phyloP scores from a whole-genome alignment of 2,329 filamentous ascomycete species.

The Neofusicoccum parvum region DNA sequence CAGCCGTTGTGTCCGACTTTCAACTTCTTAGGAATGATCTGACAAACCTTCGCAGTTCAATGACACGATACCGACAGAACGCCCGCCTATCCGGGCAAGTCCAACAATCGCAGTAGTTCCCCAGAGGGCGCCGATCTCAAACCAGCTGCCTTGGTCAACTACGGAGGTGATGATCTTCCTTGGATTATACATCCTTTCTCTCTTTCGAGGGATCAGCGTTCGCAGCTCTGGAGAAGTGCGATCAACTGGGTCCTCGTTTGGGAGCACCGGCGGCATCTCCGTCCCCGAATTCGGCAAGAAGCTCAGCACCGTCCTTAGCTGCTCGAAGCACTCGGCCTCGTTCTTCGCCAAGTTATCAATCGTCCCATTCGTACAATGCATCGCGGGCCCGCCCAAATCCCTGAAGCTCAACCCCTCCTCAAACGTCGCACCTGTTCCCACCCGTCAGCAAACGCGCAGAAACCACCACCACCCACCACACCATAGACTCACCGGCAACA shows the following conservation, averaged over 20 bases:
- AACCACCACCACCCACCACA: background rate
- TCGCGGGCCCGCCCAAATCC: constrained; percentile 61
- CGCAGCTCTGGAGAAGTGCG: constrained; percentile 54
- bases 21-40: too few relatives aligned
- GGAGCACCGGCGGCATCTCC: constrained; percentile 54
- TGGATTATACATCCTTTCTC: constrained; percentile 63
- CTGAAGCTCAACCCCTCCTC: constrained; percentile 63
- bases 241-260: constrained; percentile 50
- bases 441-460: background rate
- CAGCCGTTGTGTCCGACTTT: background rate
- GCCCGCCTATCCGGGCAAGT: constrained; percentile 59
- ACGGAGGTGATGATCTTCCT: constrained; percentile 60
- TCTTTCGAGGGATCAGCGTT: constrained; percentile 59
- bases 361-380: constrained; percentile 67
- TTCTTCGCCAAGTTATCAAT: constrained; percentile 65
- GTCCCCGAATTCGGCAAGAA: constrained; percentile 62
- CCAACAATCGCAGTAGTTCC: constrained; percentile 64
- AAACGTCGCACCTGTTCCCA: constrained; percentile 56
- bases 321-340: constrained; percentile 64
- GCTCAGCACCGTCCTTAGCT: constrained; percentile 58
- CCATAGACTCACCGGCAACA: constrained; percentile 47
- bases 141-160: constrained; percentile 60
- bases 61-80: constrained; percentile 61
- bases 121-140: constrained; percentile 67
- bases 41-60: constrained; percentile 57